phyloP scores from a whole-genome alignment of 805 yeast species.

The Metschnikowia lochheadii region DNA sequence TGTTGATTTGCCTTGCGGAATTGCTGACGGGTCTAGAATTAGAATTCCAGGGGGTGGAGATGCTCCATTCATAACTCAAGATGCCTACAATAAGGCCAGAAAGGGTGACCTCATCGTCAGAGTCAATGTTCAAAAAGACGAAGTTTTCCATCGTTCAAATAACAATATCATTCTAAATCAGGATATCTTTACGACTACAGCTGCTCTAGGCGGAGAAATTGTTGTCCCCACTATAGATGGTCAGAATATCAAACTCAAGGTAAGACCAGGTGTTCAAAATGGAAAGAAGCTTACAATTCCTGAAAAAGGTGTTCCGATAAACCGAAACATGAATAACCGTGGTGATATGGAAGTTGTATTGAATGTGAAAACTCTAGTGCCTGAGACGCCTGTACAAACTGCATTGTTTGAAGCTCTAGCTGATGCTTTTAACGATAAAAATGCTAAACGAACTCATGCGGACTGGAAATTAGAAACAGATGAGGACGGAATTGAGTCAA shows the following conservation, averaged over 20 bases:
- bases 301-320: conserved; percentile 80
- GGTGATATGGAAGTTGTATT: conserved; percentile 80
- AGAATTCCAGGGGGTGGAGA: conserved; percentile 89
- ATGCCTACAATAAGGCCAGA: conserved; percentile 59
- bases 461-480: conserved; percentile 36
- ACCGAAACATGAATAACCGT: conserved; percentile 47
- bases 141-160: conserved; percentile 61
- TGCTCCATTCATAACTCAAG: conserved; percentile 71
- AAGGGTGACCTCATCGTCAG: conserved; percentile 89
- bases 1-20: conserved; percentile 84
- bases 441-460: conserved; percentile 65
- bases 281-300: conserved; percentile 74
- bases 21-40: conserved; percentile 79
- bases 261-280: conserved; percentile 79
- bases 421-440: conserved; percentile 75
- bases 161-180: conserved; percentile 62
- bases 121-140: conserved; percentile 72
- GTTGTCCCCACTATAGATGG: conserved; percentile 91
- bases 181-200: conserved; percentile 88
- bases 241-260: conserved; percentile 65
- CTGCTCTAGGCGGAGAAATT: conserved; percentile 89
- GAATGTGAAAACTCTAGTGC: conserved; percentile 66
- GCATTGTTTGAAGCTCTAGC: conserved; percentile 93
- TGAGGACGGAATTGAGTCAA: conserved; percentile 20
- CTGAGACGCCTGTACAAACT: conserved; percentile 78